Percentiles rank a stretch among this genome's conserved stretches.
phyloP scores from a whole-genome alignment of 2,329 filamentous ascomycete species.

The Hypocreales sp. region DNA sequence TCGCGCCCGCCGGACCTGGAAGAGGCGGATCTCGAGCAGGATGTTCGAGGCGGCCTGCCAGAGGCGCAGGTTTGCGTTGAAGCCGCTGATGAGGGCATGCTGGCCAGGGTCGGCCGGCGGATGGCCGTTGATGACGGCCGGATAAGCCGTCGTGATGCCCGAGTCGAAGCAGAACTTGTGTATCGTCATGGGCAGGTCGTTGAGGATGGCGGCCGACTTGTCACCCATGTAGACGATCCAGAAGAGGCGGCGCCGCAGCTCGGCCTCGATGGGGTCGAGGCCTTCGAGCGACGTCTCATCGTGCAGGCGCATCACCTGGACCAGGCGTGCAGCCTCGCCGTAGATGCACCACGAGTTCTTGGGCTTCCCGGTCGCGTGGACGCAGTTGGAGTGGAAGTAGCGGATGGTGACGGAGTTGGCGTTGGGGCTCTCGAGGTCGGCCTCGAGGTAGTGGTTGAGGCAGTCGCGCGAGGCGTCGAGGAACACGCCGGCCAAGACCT shows the following conservation, averaged over 20 bases:
- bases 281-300: constrained; percentile 21
- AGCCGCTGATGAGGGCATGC: constrained; percentile 19
- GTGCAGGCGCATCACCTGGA: constrained; percentile 25
- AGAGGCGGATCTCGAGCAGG: constrained; percentile 17
- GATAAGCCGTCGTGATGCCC: constrained; percentile 21
- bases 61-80: constrained; percentile 24
- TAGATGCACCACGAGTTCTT: constrained; percentile 29
- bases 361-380: constrained; percentile 25
- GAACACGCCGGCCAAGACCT: constrained; percentile 19
- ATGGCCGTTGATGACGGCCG: constrained; percentile 15
- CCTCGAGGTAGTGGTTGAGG: constrained; percentile 21
- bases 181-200: constrained; percentile 25
- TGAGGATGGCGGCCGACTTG: constrained; percentile 22
- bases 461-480: constrained; percentile 22
- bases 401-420: constrained; percentile 26
- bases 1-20: constrained; percentile 10
- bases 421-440: constrained; percentile 23
- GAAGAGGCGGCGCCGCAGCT: constrained; percentile 18
- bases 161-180: constrained; percentile 25
- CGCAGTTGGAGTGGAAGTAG: constrained; percentile 28
- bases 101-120: constrained; percentile 4
- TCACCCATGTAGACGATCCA: constrained; percentile 25
- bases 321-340: constrained; percentile 24
- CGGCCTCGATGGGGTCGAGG: constrained; percentile 20
- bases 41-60: constrained; percentile 25